Evolutionary conservation across 2,329 filamentous ascomycete species (phyloP).

Genomic region (Alternaria gaisen): DNA sequence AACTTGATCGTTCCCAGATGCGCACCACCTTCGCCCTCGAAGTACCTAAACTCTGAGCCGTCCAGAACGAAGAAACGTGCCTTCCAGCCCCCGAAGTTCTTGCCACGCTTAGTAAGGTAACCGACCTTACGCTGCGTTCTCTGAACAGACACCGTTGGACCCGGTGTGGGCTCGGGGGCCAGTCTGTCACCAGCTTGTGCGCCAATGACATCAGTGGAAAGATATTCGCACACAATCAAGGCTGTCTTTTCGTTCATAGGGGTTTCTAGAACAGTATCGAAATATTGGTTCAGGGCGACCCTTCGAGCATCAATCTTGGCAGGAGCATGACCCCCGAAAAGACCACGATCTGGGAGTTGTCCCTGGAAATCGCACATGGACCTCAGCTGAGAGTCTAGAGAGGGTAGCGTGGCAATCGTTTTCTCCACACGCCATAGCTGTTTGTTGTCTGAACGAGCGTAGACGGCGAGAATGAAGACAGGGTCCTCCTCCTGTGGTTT

Average conservation of each 20-base stretch:
- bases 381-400: conserved; percentile 82
- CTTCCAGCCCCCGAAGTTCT: conserved; percentile 99
- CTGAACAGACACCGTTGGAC: conserved; percentile 52
- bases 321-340: conserved; percentile 93
- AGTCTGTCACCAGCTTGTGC: conserved; percentile 63
- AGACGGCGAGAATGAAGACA: conserved; percentile 89
- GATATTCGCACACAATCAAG: conserved; percentile 83
- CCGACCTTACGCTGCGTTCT: conserved; percentile 77
- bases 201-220: conserved; percentile 73
- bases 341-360: conserved; percentile 80
- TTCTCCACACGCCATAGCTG: conserved; percentile 97
- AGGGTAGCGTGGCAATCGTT: conserved; percentile 80
- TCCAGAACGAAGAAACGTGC: conserved; percentile 77
- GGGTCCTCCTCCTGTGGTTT: conserved; percentile 88
- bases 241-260: conserved; percentile 80
- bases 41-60: conserved; percentile 82
- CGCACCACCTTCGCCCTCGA: conserved; percentile 86
- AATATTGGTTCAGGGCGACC: conserved; percentile 80
- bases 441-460: conserved; percentile 75
- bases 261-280: conserved; percentile 85
- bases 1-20: conserved; percentile 95
- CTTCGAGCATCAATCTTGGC: conserved; percentile 91
- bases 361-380: conserved; percentile 75
- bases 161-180: conserved; percentile 64
- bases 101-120: conserved; percentile 94